Evolutionary conservation across 2,329 filamentous ascomycete genomes (phyloP).

Genomic region (Claviceps sp.): DNA sequence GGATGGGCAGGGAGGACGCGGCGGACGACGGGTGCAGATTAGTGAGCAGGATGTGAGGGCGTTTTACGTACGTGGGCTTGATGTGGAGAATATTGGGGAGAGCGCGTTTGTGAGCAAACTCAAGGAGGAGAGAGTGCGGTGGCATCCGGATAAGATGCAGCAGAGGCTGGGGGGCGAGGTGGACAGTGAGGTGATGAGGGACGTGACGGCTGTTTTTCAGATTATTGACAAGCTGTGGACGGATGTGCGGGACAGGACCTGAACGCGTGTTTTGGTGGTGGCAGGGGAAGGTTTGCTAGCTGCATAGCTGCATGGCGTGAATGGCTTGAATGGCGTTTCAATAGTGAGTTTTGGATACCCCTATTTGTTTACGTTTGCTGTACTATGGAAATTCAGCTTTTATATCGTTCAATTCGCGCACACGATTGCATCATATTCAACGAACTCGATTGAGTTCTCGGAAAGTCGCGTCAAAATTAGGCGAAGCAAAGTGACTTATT

Average conservation of each 20-base stretch:
- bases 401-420: not conserved
- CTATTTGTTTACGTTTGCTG: not conserved
- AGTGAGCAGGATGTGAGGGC: conserved; percentile 46
- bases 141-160: conserved; percentile 98
- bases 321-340: not conserved
- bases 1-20: conserved; percentile 29
- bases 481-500: no score
- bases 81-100: conserved; percentile 29
- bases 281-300: not conserved
- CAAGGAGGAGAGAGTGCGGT: conserved; percentile 77
- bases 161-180: conserved; percentile 67
- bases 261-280: not conserved
- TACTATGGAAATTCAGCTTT: not conserved
- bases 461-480: no score
- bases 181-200: conserved; percentile 57
- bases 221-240: conserved; percentile 73
- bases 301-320: no score
- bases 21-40: conserved; percentile 27
- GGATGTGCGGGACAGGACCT: conserved; percentile 30
- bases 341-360: not conserved
- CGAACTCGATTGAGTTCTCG: no score
- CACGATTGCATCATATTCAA: no score
- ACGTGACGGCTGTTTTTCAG: conserved; percentile 85
- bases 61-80: conserved; percentile 49
- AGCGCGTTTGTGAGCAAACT: conserved; percentile 37